Base-by-base conservation (phyloP, 805 yeast species). In the Priceomyces medius region DNA sequence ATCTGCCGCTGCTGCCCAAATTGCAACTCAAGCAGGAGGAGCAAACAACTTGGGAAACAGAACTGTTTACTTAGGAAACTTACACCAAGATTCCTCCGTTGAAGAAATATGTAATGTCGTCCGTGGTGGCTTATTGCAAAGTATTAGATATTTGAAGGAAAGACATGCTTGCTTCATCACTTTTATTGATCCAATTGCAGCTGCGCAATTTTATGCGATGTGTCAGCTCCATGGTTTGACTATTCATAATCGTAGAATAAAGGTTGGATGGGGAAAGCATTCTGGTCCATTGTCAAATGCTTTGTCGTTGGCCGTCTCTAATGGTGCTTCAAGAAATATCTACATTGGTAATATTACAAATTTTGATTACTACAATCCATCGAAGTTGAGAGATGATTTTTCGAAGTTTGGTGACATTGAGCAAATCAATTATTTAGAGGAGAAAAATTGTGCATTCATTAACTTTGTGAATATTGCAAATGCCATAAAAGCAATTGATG, bases 191-290 rank as follows among this genome's bases (percentile, higher is more conserved):
- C 96, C 98, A 20, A 85, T 91, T 40, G 96, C 97, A 2, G 98
- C 98, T 0, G 97, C 97, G 1, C 98, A 91, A 64, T 91, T 91
- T 61, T 91, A 84, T 64, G 97, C 97, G 7, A 83, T 88, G 86
- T 83, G 95, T 50, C 89, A 88, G 56, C 71, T 89, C 48, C 95
- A 89, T 57, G 97, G 97, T 1, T 71, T 91, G 45, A 79, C 89
- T 14, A 85, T 91, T 45, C 95, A 87, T 58, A 84, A 83, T 59
- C 77, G 95, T 55, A 77, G 90, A 55, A 84, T 91, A 50, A 88
- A 87, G 61, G 89, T 91, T 42, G 97, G 97, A 16, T 91, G 99
- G 98, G 99, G 98, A 35, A 90, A 88, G 64, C 97, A 91, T 59
- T 83, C 95, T 4, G 98, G 98, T 8, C 89, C 96, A 1, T 73